phyloP scores from a whole-genome alignment of 2,329 filamentous ascomycete species.

The Aspergillus neotritici region DNA sequence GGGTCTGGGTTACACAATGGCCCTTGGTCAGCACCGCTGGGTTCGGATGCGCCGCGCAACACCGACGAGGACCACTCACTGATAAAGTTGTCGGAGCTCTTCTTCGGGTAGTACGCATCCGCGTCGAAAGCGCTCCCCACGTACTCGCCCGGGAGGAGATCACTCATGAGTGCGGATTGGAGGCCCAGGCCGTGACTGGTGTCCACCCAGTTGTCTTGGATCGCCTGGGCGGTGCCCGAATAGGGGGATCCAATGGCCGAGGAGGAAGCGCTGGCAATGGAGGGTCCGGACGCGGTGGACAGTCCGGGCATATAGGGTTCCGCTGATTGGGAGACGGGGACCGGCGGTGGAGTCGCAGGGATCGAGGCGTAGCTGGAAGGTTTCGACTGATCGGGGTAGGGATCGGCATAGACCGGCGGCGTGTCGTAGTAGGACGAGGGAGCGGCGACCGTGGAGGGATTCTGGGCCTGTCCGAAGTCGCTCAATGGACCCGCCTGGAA shows the following conservation, averaged over 20 bases:
- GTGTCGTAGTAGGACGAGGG: conserved; percentile 28
- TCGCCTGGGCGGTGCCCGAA: conserved; percentile 55
- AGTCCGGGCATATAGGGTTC: conserved; percentile 51
- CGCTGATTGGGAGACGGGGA: conserved; percentile 23
- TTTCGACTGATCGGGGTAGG: conserved; percentile 22
- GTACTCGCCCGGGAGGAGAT: conserved; percentile 53
- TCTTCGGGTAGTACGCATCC: conserved; percentile 39
- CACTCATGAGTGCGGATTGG: conserved; percentile 58
- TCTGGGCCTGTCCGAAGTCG: conserved; percentile 18
- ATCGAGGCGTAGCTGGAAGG: conserved; percentile 22
- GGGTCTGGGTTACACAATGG: conserved; percentile 44
- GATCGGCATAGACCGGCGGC: conserved; percentile 22
- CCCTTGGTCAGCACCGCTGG: not conserved
- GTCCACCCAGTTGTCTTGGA: conserved; percentile 55
- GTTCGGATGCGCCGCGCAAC: not conserved
- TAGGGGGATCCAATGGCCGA: conserved; percentile 64
- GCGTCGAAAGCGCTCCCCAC: conserved; percentile 41
- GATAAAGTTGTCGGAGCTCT: conserved; percentile 36
- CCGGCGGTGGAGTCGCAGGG: conserved; percentile 30
- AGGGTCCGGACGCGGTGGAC: conserved; percentile 58
- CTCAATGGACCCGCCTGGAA: conserved; percentile 25
- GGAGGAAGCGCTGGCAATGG: conserved; percentile 53
- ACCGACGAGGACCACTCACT: conserved; percentile 21
- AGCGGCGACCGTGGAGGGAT: conserved; percentile 16
- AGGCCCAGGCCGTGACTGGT: conserved; percentile 52